These are phyloP conservation scores for Abortiporus biennis DNA, from an alignment of 1,284 basidiomycete species.

Conservation along the genomic window DNA sequence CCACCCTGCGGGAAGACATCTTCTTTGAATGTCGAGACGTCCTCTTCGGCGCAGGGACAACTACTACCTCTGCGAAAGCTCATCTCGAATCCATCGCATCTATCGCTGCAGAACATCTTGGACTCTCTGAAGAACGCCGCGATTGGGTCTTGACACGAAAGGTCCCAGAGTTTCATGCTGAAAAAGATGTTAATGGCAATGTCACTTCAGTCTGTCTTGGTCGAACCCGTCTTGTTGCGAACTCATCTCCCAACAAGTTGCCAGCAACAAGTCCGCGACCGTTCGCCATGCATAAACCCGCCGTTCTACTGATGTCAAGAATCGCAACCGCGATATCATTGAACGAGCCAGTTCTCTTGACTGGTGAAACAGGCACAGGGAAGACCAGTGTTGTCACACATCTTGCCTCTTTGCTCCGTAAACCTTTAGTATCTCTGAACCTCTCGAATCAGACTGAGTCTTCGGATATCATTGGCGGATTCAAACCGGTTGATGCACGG, in stretches of 20 bases:
- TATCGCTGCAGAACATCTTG: slow-evolving; percentile 59
- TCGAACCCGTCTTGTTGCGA: slow-evolving; percentile 46
- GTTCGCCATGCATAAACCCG: slow-evolving; percentile 90
- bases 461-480: slow-evolving; percentile 91
- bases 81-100: slow-evolving; percentile 44
- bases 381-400: slow-evolving; percentile 95
- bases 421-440: slow-evolving; percentile 85
- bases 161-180: slow-evolving; percentile 61
- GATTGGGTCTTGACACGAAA: slow-evolving; percentile 53
- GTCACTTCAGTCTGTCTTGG: slow-evolving; percentile 52
- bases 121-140: slow-evolving; percentile 55
- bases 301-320: slow-evolving; percentile 75
- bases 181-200: slow-evolving; percentile 60
- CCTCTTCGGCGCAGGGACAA: slow-evolving; percentile 75
- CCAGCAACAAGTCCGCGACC: slow-evolving; percentile 39
- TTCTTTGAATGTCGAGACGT: slow-evolving; percentile 89
- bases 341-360: slow-evolving; percentile 84
- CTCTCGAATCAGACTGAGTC: slow-evolving; percentile 97
- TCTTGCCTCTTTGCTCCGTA: slow-evolving; percentile 75
- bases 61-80: slow-evolving; percentile 45
- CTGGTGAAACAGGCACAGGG: slow-evolving; percentile 98
- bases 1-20: slow-evolving; percentile 81
- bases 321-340: slow-evolving; percentile 74
- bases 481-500: slow-evolving; percentile 89
- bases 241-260: slow-evolving; percentile 30